Conservation (phyloP, 2,329 filamentous ascomycete species). For the Ascochyta lentis region DNA sequence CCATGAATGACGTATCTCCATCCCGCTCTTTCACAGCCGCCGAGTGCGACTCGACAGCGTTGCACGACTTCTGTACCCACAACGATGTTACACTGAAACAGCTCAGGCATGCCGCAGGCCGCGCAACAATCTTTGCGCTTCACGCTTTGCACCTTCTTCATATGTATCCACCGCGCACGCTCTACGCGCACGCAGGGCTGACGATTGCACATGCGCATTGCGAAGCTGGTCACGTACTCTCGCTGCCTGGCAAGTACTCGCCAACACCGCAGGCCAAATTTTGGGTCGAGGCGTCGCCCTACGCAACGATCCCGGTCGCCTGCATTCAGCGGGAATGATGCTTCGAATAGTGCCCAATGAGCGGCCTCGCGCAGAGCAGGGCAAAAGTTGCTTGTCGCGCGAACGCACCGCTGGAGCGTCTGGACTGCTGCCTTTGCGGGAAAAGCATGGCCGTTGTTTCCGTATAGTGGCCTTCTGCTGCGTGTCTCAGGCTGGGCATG, state of each 20-base stretch:
- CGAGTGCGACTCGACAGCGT: slow-evolving; percentile 53
- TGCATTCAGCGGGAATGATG: slow-evolving; percentile 26
- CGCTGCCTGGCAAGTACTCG: slow-evolving; percentile 29
- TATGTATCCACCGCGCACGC: slow-evolving; percentile 12
- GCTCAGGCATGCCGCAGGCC: slow-evolving; percentile 12
- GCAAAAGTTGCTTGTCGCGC: slow-evolving; percentile 26
- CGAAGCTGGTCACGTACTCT: slow-evolving; percentile 28
- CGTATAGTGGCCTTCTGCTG: slow-evolving; percentile 7
- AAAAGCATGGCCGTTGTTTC: neutral
- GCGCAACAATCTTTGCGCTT: slow-evolving; percentile 2
- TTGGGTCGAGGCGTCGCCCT: slow-evolving; percentile 19
- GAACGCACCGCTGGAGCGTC: slow-evolving; percentile 26
- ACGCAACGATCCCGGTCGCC: slow-evolving; percentile 22
- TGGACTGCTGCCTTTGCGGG: slow-evolving; percentile 9
- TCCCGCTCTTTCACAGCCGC: slow-evolving; percentile 61
- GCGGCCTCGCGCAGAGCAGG: slow-evolving; percentile 18
- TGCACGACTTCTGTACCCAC: slow-evolving; percentile 11
- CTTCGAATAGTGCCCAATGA: slow-evolving; percentile 26
- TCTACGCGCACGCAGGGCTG: slow-evolving; percentile 28
- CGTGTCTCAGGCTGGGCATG: slow-evolving; percentile 19
- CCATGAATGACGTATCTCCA: slow-evolving; percentile 58
- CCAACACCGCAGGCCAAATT: slow-evolving; percentile 22
- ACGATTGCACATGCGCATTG: slow-evolving; percentile 25
- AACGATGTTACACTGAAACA: slow-evolving; percentile 11
- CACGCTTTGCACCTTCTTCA: slow-evolving; percentile 11